phyloP scores from a whole-genome alignment of 352 stramenopile species.

The Pythium dissotocum region DNA sequence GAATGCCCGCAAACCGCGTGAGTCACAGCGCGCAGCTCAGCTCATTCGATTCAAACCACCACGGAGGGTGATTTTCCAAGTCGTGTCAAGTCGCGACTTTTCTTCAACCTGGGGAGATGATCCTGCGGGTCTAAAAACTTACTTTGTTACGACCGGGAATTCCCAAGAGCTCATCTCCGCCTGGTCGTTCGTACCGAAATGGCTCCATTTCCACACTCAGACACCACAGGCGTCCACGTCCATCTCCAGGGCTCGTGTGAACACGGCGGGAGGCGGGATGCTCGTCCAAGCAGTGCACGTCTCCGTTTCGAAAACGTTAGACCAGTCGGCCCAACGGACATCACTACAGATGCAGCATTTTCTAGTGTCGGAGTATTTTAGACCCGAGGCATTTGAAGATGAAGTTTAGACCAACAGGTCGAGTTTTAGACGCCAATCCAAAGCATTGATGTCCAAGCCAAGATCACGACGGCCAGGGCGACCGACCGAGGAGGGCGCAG shows the following conservation, averaged over 20 bases:
- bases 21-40: background rate
- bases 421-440: background rate
- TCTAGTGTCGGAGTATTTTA: background rate
- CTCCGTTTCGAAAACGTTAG: background rate
- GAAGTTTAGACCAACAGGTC: too few relatives aligned
- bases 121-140: background rate
- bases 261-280: background rate
- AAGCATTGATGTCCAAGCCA: background rate
- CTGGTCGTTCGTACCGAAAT: background rate
- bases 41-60: background rate
- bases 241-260: background rate
- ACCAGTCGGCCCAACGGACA: background rate
- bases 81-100: slow-evolving; percentile 1
- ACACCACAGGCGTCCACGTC: background rate
- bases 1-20: background rate
- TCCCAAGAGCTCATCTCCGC: background rate
- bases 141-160: background rate
- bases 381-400: background rate
- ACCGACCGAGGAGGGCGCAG: background rate
- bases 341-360: background rate
- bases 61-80: background rate
- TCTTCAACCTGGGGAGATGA: slow-evolving; percentile 1
- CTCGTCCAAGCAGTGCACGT: background rate
- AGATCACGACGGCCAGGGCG: background rate
- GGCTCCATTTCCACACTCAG: background rate